phyloP scores from a whole-genome alignment of 768 basidiomycete genomes.

The Macrocybe gigantea region DNA sequence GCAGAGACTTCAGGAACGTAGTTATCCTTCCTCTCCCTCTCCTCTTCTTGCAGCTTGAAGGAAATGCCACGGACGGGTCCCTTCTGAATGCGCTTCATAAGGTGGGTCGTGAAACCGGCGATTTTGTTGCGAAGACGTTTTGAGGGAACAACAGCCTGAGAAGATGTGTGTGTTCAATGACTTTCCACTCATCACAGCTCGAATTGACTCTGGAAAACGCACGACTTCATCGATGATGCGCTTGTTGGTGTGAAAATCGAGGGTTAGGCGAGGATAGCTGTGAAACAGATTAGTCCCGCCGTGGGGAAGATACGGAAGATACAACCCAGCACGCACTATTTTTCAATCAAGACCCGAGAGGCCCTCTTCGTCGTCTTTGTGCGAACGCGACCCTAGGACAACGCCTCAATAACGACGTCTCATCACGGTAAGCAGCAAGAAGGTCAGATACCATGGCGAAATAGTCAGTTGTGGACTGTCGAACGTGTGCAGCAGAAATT shows the following conservation, averaged over 20 bases:
- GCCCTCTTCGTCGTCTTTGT: conserved; percentile 99
- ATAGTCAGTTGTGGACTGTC: conserved; percentile 16
- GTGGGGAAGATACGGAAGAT: conserved; percentile 1
- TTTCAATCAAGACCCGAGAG: conserved; percentile 97
- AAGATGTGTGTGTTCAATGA: neutral
- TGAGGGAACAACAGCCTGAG: conserved; percentile 87
- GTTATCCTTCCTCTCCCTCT: conserved; percentile 98
- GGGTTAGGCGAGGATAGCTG: conserved; percentile 97
- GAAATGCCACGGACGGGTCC: conserved; percentile 99
- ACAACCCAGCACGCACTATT: conserved; percentile 64
- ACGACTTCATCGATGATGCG: conserved; percentile 98
- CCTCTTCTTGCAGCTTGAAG: conserved; percentile 99
- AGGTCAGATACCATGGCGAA: conserved; percentile 46
- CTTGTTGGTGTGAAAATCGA: conserved; percentile 99
- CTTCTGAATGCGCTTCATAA: conserved; percentile 99
- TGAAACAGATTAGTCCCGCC: neutral
- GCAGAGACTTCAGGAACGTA: conserved; percentile 98
- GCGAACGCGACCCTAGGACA: conserved; percentile 88
- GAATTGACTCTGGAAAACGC: conserved; percentile 12
- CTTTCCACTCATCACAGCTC: neutral
- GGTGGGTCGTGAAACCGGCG: conserved; percentile 97
- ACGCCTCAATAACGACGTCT: conserved; percentile 1
- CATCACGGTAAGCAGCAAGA: too few relatives aligned
- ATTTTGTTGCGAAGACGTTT: conserved; percentile 99
- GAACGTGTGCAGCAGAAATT: conserved; percentile 1